Conservation (phyloP, 805 yeast species). For the Myxozyma nipponensis region DNA sequence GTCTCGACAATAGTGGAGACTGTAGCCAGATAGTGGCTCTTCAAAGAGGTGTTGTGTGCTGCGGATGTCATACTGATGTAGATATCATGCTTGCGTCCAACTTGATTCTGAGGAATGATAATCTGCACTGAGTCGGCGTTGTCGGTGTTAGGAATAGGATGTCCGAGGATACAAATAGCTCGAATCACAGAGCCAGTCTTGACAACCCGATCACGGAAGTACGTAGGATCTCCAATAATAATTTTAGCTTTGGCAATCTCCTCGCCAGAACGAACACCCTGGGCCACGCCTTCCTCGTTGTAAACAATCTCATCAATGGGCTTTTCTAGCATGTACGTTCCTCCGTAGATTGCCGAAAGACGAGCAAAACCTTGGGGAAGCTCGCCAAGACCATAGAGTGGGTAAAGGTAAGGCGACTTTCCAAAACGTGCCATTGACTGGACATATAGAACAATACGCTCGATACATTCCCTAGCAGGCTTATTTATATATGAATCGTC, state of each 20-base stretch:
- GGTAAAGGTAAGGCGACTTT: conserved; percentile 93
- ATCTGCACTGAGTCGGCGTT: conserved; percentile 88
- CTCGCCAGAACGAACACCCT: conserved; percentile 86
- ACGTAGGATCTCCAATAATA: conserved; percentile 96
- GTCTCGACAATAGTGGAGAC: conserved; percentile 94
- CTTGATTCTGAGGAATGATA: conserved; percentile 94
- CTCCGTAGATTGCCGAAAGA: conserved; percentile 94
- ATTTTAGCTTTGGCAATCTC: conserved; percentile 89
- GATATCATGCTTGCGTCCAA: conserved; percentile 87
- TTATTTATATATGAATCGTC: conserved; percentile 83
- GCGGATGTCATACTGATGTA: conserved; percentile 87
- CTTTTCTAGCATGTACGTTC: conserved; percentile 96
- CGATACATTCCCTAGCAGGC: conserved; percentile 89
- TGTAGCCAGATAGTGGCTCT: conserved; percentile 87
- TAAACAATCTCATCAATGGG: conserved; percentile 87
- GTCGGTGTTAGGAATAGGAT: conserved; percentile 77
- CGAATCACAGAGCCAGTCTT: conserved; percentile 74
- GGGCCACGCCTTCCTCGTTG: conserved; percentile 60
- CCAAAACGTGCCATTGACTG: conserved; percentile 93
- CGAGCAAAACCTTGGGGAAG: conserved; percentile 96
- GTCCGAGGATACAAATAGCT: conserved; percentile 85
- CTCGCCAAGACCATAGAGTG: conserved; percentile 94
- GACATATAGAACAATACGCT: conserved; percentile 78
- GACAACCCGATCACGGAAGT: conserved; percentile 80
- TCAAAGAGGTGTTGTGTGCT: conserved; percentile 84